Evolutionary conservation across 345 rosid genomes (phyloP).

Genomic region (Citrus reticulata): DNA sequence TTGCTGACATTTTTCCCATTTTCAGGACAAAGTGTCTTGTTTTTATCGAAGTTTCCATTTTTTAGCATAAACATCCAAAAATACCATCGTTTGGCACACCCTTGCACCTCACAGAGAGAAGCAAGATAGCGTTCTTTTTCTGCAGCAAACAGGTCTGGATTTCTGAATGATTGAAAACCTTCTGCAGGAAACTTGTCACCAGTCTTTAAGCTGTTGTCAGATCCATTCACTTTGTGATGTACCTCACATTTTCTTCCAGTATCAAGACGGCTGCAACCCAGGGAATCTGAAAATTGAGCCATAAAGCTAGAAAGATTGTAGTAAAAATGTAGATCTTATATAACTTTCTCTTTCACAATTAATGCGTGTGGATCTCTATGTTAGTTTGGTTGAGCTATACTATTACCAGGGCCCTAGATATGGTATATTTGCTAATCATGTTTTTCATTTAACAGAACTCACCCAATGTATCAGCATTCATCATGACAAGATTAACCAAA

Average conservation of each 20-base stretch:
- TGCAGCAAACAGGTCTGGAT: constrained; percentile 48
- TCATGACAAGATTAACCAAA: background rate
- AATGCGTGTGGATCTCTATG: background rate
- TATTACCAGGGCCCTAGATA: background rate
- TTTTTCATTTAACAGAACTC: background rate
- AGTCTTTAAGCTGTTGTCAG: constrained; percentile 42
- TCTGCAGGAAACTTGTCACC: constrained; percentile 43
- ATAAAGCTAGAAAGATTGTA: constrained; percentile 5
- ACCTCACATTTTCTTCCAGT: constrained; percentile 35
- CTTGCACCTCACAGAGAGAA: constrained; percentile 40
- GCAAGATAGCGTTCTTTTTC: constrained; percentile 57
- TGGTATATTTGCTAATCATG: background rate
- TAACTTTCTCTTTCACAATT: background rate
- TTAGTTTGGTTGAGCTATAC: too few relatives aligned
- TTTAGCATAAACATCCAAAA: constrained; percentile 67
- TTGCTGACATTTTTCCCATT: constrained; percentile 45
- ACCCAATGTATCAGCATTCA: background rate
- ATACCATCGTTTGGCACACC: constrained; percentile 40
- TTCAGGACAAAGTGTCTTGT: constrained; percentile 52
- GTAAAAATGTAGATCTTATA: background rate
- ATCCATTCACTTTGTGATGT: constrained; percentile 35
- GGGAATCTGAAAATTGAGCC: constrained; percentile 22
- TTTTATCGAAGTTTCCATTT: constrained; percentile 67
- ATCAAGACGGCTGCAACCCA: constrained; percentile 11
- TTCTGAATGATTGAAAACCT: constrained; percentile 30